phyloP scores from a whole-genome alignment of 345 rosid species.

The Sapria himalayana region DNA sequence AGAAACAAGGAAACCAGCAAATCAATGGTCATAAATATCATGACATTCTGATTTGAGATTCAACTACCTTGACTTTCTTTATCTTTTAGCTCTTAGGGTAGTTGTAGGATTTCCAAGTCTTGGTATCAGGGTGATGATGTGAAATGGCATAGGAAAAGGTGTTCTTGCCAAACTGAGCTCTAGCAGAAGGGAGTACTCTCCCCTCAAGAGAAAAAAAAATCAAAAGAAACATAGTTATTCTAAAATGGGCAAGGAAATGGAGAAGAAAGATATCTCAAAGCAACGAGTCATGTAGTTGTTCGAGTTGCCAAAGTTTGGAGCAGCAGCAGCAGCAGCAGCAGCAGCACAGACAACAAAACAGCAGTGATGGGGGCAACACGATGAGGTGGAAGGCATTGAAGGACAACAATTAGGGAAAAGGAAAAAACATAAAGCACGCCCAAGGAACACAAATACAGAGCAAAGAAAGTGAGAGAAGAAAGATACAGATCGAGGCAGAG shows the following conservation, averaged over 20 bases:
- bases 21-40: slow-evolving; percentile 25
- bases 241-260: slow-evolving; percentile 22
- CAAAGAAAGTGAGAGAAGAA: slow-evolving; percentile 8
- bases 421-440: too few relatives aligned
- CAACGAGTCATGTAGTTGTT: slow-evolving; percentile 22
- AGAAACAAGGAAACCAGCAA: slow-evolving; percentile 24
- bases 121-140: slow-evolving; percentile 18
- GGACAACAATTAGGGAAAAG: slow-evolving; percentile 12
- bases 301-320: slow-evolving; percentile 15
- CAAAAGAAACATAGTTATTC: slow-evolving; percentile 19
- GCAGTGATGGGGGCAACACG: slow-evolving; percentile 26
- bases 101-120: slow-evolving; percentile 23
- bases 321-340: slow-evolving; percentile 7
- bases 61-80: slow-evolving; percentile 19
- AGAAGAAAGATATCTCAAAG: slow-evolving; percentile 23
- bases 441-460: slow-evolving; percentile 11
- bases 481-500: slow-evolving; percentile 20
- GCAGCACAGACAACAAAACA: too few relatives aligned
- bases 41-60: slow-evolving; percentile 22
- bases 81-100: slow-evolving; percentile 35
- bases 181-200: slow-evolving; percentile 23
- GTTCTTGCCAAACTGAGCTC: slow-evolving; percentile 20
- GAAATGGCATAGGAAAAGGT: slow-evolving; percentile 33
- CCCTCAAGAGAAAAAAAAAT: slow-evolving; percentile 14
- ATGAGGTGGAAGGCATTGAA: slow-evolving; percentile 15